A percentile compares a stretch with the other conserved stretches of the same genome.
Evolutionary conservation across 495 filamentous ascomycete species (phyloP).

Genomic region (Podospora bellae-mahoneyi): DNA sequence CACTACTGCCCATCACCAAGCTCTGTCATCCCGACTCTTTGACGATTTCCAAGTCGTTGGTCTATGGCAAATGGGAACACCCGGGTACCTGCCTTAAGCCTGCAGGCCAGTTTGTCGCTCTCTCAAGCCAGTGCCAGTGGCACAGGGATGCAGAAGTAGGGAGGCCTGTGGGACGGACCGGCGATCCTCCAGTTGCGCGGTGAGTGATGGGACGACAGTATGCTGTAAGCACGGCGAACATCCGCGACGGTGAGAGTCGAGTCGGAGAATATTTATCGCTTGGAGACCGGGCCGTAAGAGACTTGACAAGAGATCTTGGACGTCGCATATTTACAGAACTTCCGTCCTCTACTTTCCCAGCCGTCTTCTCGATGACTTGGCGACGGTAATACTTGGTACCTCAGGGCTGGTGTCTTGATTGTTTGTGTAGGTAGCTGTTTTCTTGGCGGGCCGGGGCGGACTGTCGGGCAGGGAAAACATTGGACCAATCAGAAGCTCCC

Average conservation of each 20-base stretch:
- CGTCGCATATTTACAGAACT: background rate
- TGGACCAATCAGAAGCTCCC: conserved; percentile 14
- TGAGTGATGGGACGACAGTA: background rate
- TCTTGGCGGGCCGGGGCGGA: background rate
- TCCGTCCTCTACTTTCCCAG: background rate
- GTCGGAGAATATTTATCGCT: background rate
- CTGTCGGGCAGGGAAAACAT: conserved; percentile 11
- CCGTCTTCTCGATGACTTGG: background rate
- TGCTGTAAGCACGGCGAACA: background rate
- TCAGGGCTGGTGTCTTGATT: background rate
- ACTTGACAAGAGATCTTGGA: background rate
- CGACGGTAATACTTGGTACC: background rate
- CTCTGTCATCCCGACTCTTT: background rate
- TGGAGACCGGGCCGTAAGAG: background rate
- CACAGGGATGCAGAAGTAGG: background rate
- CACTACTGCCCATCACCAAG: background rate
- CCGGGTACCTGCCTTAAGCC: background rate
- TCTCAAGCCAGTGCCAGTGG: background rate
- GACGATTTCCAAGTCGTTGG: background rate
- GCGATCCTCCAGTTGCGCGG: background rate
- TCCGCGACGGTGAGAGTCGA: background rate
- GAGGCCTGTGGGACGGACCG: conserved; percentile 4
- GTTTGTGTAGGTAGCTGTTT: background rate
- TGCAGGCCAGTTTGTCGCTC: background rate
- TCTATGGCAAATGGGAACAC: background rate